Conservation (phyloP, 495 filamentous ascomycete species). For the Trichoderma reesei region DNA sequence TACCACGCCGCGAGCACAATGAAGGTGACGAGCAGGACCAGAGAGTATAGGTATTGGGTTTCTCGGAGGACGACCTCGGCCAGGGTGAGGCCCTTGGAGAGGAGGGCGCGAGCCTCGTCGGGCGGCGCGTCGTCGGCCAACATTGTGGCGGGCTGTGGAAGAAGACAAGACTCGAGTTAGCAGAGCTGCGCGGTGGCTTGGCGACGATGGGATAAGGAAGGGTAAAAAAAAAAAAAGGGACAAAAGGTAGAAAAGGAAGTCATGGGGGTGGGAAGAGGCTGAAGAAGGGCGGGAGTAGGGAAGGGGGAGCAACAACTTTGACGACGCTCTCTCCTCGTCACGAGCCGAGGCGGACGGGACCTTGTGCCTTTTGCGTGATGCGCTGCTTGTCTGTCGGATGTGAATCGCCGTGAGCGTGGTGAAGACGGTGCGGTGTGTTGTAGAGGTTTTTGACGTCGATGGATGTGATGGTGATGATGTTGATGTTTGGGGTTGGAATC, state of each 20-base stretch:
- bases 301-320: too few relatives aligned
- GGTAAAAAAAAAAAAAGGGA: not conserved
- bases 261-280: too few relatives aligned
- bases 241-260: not conserved
- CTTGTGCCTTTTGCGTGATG: too few relatives aligned
- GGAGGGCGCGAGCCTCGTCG: not conserved
- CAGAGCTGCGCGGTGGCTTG: not conserved
- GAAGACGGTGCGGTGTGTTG: too few relatives aligned
- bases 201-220: not conserved
- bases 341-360: too few relatives aligned
- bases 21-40: conserved; percentile 33
- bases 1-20: conserved; percentile 32
- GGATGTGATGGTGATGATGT: not conserved
- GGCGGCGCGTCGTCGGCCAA: conserved; percentile 7
- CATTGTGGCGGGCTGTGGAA: not conserved
- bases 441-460: too few relatives aligned
- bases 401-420: too few relatives aligned
- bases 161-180: not conserved
- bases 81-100: not conserved
- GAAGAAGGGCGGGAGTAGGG: too few relatives aligned
- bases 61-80: conserved; percentile 17
- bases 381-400: too few relatives aligned
- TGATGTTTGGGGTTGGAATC: not conserved
- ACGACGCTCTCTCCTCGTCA: too few relatives aligned
- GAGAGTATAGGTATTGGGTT: conserved; percentile 35